Evolutionary conservation across 257 asterid genomes (phyloP), one percentile per base, ranked within the genome.

Genomic region (Eucommia ulmoides): DNA sequence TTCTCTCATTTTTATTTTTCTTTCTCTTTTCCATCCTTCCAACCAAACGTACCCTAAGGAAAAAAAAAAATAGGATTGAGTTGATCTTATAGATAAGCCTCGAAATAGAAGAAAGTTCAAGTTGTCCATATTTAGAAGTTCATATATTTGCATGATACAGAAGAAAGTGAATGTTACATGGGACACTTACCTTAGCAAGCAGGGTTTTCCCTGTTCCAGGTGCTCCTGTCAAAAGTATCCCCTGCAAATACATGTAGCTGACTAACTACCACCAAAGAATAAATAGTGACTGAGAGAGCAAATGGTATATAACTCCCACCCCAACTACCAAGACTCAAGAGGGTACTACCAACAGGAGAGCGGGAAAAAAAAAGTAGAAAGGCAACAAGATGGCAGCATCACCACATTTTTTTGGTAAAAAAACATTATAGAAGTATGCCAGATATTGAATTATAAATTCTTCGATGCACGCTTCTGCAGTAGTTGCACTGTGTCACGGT

Each of bases 161-260:
- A n/a, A n/a, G n/a, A n/a, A n/a, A n/a, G n/a, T n/a, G n/a, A 8
- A 48, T 41, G 50, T 20, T 22, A 46, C 33, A 48, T 19, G 41
- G 16, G 55, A 49, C 54, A 38, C 68, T 56, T 71, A 82, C 98
- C 92, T 89, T 85, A 61, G 96, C 98, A 54, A 89, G 80, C 57
- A 89, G 79, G 53, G 98, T 89, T 74, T 89, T 89, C 19, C 98
- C 98, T 15, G 98, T 89, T 74, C 98, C 98, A 47, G 98, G 98
- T 8, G 94, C 80, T 65, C 98, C 98, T 51, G 98, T 89, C 69
- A 89, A 74, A 60, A 89, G 96, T 72, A 89, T 89, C 21, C 98
- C 98, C 98, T 89, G 83, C 64, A 65, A 70, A 51, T 52, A 24
- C 50, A 52, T 17, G 52, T 54, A 52, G 38, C 58, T 23, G 52